Percentiles rank a stretch among this genome's conserved stretches.
These are phyloP conservation scores for Hygrocybe punicea DNA, from an alignment of 768 basidiomycete species.

Conservation along the genomic window DNA sequence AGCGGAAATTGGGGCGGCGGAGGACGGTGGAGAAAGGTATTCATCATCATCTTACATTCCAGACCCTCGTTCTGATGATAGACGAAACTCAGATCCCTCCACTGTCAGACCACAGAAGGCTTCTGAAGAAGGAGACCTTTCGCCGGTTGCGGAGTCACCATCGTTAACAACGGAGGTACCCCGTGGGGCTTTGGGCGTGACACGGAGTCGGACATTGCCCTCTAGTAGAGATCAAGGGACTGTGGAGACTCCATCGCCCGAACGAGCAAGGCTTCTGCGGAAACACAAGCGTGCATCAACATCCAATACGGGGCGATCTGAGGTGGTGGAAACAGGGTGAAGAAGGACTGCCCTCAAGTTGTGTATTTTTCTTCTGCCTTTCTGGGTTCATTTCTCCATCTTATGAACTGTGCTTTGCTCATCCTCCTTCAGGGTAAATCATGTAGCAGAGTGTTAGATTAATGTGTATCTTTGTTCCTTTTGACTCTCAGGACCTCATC, in stretches of 20 bases:
- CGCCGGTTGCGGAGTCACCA: constrained; percentile 49
- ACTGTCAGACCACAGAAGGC: constrained; percentile 25
- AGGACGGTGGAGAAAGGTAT: constrained; percentile 51
- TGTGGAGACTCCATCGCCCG: constrained; percentile 9
- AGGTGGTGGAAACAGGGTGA: too few relatives aligned
- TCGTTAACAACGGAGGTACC: constrained; percentile 24
- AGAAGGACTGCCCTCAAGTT: too few relatives aligned
- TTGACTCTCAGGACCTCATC: too few relatives aligned
- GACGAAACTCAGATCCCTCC: constrained; percentile 15
- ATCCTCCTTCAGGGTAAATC: too few relatives aligned
- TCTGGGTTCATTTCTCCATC: too few relatives aligned
- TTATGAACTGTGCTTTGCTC: too few relatives aligned
- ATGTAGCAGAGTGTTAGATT: too few relatives aligned
- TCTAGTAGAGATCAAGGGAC: constrained; percentile 35
- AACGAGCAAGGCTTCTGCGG: constrained; percentile 38
- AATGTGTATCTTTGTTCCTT: too few relatives aligned
- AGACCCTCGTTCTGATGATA: constrained; percentile 26
- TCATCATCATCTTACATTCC: constrained; percentile 11
- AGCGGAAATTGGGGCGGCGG: constrained; percentile 48
- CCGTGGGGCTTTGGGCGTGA: constrained; percentile 40
- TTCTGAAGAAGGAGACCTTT: constrained; percentile 38
- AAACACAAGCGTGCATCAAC: constrained; percentile 52
- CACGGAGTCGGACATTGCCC: constrained; percentile 66
- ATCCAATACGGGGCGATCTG: constrained; percentile 26
- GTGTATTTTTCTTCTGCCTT: too few relatives aligned